phyloP scores from a whole-genome alignment of 2,329 filamentous ascomycete species.

The Claviceps maximensis region DNA sequence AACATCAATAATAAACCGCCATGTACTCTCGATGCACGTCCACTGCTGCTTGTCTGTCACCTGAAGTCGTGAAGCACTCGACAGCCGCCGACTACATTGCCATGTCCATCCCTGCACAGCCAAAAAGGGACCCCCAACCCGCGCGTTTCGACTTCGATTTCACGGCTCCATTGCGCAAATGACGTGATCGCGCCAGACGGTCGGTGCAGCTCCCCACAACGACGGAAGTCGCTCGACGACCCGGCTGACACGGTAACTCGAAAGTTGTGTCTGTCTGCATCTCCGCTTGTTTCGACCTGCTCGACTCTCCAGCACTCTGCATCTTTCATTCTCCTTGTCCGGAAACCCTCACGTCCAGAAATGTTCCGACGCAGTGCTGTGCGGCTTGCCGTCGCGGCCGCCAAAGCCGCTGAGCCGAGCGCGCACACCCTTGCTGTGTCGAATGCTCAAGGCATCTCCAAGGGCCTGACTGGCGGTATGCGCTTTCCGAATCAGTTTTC shows the following conservation, averaged over 20 bases:
- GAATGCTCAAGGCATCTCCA: slow-evolving; percentile 64
- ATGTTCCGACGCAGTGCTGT: slow-evolving; percentile 62
- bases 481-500: background rate
- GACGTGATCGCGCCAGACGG: slow-evolving; percentile 9
- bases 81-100: no score
- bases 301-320: background rate
- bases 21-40: no score
- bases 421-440: slow-evolving; percentile 60
- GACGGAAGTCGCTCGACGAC: background rate
- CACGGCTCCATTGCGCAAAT: slow-evolving; percentile 7
- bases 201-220: slow-evolving; percentile 1
- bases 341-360: background rate
- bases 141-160: no score
- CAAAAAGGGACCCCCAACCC: background rate
- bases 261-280: slow-evolving; percentile 2
- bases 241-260: background rate
- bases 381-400: slow-evolving; percentile 47
- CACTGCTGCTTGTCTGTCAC: no score
- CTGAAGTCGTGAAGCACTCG: no score
- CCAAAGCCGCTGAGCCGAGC: slow-evolving; percentile 32
- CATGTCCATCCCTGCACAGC: background rate
- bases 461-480: slow-evolving; percentile 70
- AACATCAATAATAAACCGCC: no score
- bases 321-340: background rate
- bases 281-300: background rate